Base-by-base conservation (phyloP, 345 rosid species). In the Ceriops decandra region DNA sequence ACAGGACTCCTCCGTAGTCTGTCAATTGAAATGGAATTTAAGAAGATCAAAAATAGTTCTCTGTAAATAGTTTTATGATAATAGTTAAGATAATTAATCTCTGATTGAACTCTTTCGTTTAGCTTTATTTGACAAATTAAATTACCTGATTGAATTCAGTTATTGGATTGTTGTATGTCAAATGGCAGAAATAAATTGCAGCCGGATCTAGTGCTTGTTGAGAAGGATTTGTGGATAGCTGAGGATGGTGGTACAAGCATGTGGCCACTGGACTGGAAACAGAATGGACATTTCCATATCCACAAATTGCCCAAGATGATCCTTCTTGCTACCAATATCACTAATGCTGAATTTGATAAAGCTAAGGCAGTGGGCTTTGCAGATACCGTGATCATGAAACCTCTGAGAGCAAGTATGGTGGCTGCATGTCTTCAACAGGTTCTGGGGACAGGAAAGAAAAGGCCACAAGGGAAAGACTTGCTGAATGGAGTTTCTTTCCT, bases 341-440 rank as follows among this genome's bases (percentile, higher is more conserved):
- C 82, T 8, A 82, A 81, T 22, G 62, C 72, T 0, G 97, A 95
- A 64, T 75, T 87, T 66, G 87, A 80, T 57, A 90, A 79, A 82
- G 95, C 97, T 2, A 91, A 84, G 76, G 79, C 87, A 24, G 87
- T 85, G n/a, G 99, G 97, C 5, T 95, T 95, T 73, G 83, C 91
- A 0, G 97, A 95, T 75, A 95, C 97, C 0, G 86, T 83, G 66
- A 86, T 95, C 60, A 88, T 95, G 96, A 95, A 95, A 66, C 99
- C 99, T 3, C 67, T 95, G 69, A 84, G 99, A 78, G 93, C 97
- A 59, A 95, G 95, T 74, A 95, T 91, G 99, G 78, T 95, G 8
- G 97, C 91, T 4, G 99, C 99, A 28, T 95, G 97, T 84, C 85
- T 95, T 47, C 97, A 85, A 28, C 97, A 88, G 74, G 91, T 85